Evolutionary conservation across 1,284 basidiomycete genomes (phyloP).

Genomic region (Microstroma glucosiphilum): DNA sequence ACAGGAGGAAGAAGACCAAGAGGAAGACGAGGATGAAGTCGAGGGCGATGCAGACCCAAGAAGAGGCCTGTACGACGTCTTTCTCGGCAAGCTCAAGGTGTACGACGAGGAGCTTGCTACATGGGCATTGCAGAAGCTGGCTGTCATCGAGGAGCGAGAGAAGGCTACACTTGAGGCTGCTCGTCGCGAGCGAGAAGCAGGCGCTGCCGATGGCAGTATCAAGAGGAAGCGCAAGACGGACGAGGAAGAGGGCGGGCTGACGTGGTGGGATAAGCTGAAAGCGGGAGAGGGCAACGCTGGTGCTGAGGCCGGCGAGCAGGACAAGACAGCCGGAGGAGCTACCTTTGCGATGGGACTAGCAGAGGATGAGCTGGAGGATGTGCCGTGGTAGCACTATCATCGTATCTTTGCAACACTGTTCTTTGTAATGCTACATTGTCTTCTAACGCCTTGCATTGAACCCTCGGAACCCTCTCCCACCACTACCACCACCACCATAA

Average conservation of each 20-base stretch:
- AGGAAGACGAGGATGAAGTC: conserved; percentile 26
- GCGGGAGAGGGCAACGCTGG: neutral
- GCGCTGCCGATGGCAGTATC: neutral
- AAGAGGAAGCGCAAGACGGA: neutral
- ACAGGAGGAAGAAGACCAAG: conserved; percentile 24
- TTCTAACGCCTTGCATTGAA: no score
- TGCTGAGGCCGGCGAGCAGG: neutral
- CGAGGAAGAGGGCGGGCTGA: neutral
- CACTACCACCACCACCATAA: no score
- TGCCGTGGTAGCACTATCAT: neutral
- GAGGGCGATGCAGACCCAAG: conserved; percentile 14
- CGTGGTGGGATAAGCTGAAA: conserved; percentile 5
- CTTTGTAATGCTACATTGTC: no score
- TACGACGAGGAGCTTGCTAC: conserved; percentile 1
- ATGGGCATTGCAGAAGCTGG: neutral
- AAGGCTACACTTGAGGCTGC: neutral
- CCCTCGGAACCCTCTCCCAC: no score
- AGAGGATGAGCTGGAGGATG: neutral
- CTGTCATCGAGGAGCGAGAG: neutral
- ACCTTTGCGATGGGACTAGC: neutral
- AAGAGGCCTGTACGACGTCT: neutral
- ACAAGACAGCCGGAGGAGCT: neutral
- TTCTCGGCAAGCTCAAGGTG: neutral
- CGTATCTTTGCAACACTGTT: no score
- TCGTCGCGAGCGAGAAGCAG: neutral